Percentiles rank a stretch among this genome's conserved stretches.
Conservation (phyloP, 768 basidiomycete species). For the Hypsizygus marmoreus region DNA sequence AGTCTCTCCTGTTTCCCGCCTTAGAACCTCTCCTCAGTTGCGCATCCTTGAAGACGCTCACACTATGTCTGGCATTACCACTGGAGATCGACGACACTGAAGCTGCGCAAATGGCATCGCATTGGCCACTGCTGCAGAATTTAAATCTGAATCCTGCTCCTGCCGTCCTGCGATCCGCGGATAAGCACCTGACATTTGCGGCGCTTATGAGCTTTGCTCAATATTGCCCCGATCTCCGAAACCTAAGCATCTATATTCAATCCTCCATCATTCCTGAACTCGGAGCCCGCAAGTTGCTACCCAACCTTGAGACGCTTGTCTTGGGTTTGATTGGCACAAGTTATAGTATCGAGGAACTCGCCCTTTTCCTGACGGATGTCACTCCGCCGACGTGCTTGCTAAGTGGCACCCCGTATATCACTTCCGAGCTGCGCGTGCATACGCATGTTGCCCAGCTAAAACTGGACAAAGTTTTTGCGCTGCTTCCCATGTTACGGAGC, state of each 20-base stretch:
- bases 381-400: neutral
- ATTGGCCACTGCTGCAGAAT: constrained; percentile 5
- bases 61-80: constrained; percentile 1
- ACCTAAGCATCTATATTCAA: neutral
- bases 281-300: neutral
- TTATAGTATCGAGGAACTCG: constrained; percentile 6
- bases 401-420: constrained; percentile 1
- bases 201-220: constrained; percentile 2
- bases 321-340: constrained; percentile 1
- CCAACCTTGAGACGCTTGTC: neutral
- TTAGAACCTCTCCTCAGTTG: constrained; percentile 11
- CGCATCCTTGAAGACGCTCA: constrained; percentile 5
- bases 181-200: constrained; percentile 3
- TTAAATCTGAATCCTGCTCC: neutral
- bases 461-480: neutral
- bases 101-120: constrained; percentile 5
- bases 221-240: constrained; percentile 4
- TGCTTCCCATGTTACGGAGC: constrained; percentile 3
- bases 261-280: constrained; percentile 1
- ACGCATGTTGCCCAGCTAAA: neutral
- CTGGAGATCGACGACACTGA: constrained; percentile 12
- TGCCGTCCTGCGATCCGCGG: neutral
- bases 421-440: neutral
- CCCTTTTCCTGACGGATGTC: constrained; percentile 5
- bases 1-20: constrained; percentile 5